Conservation (phyloP, 768 basidiomycete genomes). For the Mycena olivaceomarginata region DNA sequence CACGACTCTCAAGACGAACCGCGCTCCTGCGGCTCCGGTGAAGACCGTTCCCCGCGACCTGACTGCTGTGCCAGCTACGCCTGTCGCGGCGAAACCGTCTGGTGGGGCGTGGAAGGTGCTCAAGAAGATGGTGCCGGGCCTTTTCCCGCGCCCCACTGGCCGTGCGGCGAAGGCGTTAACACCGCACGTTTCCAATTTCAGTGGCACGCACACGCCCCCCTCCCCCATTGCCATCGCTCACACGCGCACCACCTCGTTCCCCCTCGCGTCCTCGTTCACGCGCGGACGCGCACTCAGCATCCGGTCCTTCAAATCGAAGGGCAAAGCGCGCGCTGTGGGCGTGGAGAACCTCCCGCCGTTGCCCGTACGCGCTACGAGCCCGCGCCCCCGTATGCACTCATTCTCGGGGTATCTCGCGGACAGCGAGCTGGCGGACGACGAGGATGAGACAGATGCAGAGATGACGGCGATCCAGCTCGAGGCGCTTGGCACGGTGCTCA, state of each 20-base stretch:
- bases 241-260: neutral
- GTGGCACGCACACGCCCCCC: neutral
- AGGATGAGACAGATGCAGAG: slow-evolving; percentile 27
- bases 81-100: neutral
- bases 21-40: neutral
- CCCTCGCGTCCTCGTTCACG: neutral
- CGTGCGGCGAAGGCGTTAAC: neutral
- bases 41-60: neutral
- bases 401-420: slow-evolving; percentile 26
- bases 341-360: slow-evolving; percentile 3
- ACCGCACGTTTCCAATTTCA: neutral
- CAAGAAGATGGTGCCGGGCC: slow-evolving; percentile 16
- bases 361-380: neutral
- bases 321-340: neutral
- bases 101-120: neutral
- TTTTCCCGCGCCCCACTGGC: slow-evolving; percentile 20
- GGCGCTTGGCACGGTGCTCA: neutral
- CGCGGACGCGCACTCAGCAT: slow-evolving; percentile 27
- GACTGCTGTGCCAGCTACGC: neutral
- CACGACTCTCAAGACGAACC: slow-evolving; percentile 22
- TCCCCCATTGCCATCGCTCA: neutral
- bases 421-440: neutral
- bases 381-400: slow-evolving; percentile 18
- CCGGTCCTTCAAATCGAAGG: slow-evolving; percentile 16
- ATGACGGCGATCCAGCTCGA: slow-evolving; percentile 8